These are phyloP conservation scores for Vaccinium darrowii DNA, from an alignment of 148 eudicot genomes.

Conservation along the genomic window DNA sequence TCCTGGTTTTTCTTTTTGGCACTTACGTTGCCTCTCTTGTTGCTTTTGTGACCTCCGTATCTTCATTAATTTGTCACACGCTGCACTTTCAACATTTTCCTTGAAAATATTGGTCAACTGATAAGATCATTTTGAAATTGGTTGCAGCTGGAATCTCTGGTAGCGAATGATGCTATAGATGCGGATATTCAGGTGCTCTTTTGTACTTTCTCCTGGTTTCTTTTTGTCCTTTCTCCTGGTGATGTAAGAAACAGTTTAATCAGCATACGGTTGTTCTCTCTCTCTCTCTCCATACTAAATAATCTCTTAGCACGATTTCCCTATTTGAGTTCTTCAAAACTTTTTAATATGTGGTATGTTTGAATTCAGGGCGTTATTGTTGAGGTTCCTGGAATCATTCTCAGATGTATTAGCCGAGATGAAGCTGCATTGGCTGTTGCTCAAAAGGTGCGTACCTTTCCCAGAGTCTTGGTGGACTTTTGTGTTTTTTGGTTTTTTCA, in stretches of 20 bases:
- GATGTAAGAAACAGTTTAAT: neutral
- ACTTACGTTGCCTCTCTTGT: neutral
- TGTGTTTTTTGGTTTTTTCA: neutral
- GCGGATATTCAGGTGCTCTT: conserved; percentile 75
- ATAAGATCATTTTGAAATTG: neutral
- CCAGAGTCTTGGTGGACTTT: neutral
- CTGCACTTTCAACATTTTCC: neutral
- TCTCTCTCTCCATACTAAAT: neutral
- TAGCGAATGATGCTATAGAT: conserved; percentile 58
- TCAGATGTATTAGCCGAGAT: conserved; percentile 80
- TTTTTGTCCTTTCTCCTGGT: neutral
- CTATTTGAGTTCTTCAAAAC: neutral
- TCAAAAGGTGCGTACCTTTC: conserved; percentile 56
- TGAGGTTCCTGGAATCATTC: conserved; percentile 70
- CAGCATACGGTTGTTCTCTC: neutral
- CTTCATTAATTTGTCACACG: neutral
- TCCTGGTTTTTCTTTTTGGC: neutral
- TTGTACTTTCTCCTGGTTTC: neutral
- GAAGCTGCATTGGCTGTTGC: conserved; percentile 94
- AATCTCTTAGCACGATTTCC: neutral
- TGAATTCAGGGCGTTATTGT: conserved; percentile 35
- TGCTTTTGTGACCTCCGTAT: neutral
- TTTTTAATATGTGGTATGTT: neutral
- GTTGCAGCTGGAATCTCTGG: conserved; percentile 70
- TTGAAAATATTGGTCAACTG: neutral